Percentiles rank a stretch among this genome's conserved stretches.
These are phyloP conservation scores for Naganishia sp. DNA, from an alignment of 1,284 basidiomycete genomes.

Conservation along the genomic window DNA sequence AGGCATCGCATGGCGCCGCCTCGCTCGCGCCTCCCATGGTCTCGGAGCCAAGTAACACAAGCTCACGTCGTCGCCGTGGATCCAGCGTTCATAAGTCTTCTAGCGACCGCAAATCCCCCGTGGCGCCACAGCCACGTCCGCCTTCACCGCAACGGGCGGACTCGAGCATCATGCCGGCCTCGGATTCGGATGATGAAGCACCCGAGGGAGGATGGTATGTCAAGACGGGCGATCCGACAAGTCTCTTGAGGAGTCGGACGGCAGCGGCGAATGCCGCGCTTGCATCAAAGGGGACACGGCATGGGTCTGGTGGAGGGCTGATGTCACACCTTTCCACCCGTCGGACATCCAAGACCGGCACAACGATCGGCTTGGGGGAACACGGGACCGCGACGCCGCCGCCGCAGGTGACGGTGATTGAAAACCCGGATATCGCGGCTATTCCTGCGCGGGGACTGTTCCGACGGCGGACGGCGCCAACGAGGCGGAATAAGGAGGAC, in stretches of 20 bases:
- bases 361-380: neutral
- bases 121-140: constrained; percentile 31
- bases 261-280: constrained; percentile 3
- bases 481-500: constrained; percentile 30
- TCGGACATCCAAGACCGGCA: constrained; percentile 2
- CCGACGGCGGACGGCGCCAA: constrained; percentile 32
- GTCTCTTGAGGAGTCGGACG: constrained; percentile 8
- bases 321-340: constrained; percentile 7
- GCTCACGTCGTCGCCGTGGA: neutral
- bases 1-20: neutral
- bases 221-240: constrained; percentile 37
- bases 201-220: constrained; percentile 51
- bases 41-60: neutral
- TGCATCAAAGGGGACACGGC: neutral
- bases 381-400: neutral
- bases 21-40: neutral
- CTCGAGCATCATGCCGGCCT: constrained; percentile 49
- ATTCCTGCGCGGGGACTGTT: constrained; percentile 14
- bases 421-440: constrained; percentile 31
- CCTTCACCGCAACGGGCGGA: constrained; percentile 44
- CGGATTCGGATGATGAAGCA: constrained; percentile 54
- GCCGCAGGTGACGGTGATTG: constrained; percentile 24
- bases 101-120: neutral
- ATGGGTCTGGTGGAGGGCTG: constrained; percentile 6
- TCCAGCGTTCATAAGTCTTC: constrained; percentile 10